phyloP scores from a whole-genome alignment of 768 basidiomycete species.

The Kondoa subrosea region DNA sequence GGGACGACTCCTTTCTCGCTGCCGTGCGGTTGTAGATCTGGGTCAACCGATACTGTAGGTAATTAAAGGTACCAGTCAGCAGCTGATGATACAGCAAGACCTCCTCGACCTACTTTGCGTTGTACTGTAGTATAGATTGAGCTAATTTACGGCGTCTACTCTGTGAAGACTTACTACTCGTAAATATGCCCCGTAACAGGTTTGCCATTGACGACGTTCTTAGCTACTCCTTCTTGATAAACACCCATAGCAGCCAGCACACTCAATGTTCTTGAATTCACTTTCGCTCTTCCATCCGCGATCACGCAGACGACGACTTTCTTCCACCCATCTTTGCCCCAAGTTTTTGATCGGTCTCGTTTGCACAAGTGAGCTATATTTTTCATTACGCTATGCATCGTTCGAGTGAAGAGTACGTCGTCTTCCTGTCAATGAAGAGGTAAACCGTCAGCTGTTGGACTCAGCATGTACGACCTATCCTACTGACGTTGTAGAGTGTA shows the following conservation, averaged over 20 bases:
- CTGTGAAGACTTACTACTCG: constrained; percentile 42
- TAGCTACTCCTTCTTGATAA: constrained; percentile 86
- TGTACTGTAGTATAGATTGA: constrained; percentile 41
- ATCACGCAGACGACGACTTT: constrained; percentile 42
- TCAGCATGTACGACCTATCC: neutral
- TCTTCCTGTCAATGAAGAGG: constrained; percentile 28
- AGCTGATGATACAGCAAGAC: neutral
- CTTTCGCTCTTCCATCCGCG: constrained; percentile 33
- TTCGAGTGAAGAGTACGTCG: constrained; percentile 69
- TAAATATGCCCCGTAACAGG: constrained; percentile 78
- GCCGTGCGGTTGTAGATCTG: constrained; percentile 63
- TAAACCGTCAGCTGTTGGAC: neutral
- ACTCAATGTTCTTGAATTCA: constrained; percentile 44
- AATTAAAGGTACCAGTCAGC: constrained; percentile 16
- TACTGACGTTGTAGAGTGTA: constrained; percentile 91
- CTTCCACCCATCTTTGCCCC: constrained; percentile 97
- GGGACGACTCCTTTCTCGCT: constrained; percentile 66
- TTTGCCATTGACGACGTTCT: constrained; percentile 53
- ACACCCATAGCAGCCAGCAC: constrained; percentile 84
- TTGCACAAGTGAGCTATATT: constrained; percentile 79
- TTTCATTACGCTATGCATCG: constrained; percentile 92
- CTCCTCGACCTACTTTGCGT: constrained; percentile 51
- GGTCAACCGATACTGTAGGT: constrained; percentile 54
- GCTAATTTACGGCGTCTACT: constrained; percentile 27
- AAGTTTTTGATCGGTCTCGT: constrained; percentile 72